These are phyloP conservation scores for Moringa oleifera DNA, from an alignment of 345 rosid species.

Conservation along the genomic window DNA sequence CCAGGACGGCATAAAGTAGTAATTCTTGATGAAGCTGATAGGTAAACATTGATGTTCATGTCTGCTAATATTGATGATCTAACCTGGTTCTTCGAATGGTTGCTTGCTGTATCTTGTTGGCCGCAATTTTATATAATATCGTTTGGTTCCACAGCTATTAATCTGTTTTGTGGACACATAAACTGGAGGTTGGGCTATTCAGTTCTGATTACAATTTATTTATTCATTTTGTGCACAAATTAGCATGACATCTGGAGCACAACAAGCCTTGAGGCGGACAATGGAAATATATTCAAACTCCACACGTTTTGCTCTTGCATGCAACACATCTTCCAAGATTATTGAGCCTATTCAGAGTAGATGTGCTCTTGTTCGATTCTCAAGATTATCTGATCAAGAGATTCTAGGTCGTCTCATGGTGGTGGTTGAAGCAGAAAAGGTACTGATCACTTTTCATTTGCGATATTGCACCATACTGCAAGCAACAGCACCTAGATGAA, in stretches of 20 bases:
- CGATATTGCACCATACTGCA: background rate
- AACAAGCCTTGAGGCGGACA: slow-evolving; percentile 93
- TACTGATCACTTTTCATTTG: slow-evolving; percentile 15
- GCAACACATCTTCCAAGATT: slow-evolving; percentile 80
- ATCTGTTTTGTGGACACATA: background rate
- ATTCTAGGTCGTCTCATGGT: slow-evolving; percentile 92
- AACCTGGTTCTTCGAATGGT: background rate
- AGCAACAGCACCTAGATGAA: background rate
- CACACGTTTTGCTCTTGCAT: slow-evolving; percentile 96
- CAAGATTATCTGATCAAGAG: slow-evolving; percentile 89
- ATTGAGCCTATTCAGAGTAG: slow-evolving; percentile 99
- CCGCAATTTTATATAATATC: background rate
- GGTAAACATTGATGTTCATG: slow-evolving; percentile 32
- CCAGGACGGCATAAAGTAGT: slow-evolving; percentile 89
- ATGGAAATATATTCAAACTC: slow-evolving; percentile 95
- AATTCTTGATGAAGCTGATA: slow-evolving; percentile 95
- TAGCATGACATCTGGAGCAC: slow-evolving; percentile 99
- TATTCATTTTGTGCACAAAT: background rate
- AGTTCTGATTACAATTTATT: background rate
- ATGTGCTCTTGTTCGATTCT: slow-evolving; percentile 93
- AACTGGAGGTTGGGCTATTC: background rate
- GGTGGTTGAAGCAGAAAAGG: slow-evolving; percentile 80
- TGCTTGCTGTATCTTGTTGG: too few relatives aligned
- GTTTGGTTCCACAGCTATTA: too few relatives aligned
- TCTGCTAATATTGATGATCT: background rate